Percentiles rank a stretch among this genome's conserved stretches.
Conservation (phyloP, 805 yeast genomes). For the Nakazawaea anatomiae region DNA sequence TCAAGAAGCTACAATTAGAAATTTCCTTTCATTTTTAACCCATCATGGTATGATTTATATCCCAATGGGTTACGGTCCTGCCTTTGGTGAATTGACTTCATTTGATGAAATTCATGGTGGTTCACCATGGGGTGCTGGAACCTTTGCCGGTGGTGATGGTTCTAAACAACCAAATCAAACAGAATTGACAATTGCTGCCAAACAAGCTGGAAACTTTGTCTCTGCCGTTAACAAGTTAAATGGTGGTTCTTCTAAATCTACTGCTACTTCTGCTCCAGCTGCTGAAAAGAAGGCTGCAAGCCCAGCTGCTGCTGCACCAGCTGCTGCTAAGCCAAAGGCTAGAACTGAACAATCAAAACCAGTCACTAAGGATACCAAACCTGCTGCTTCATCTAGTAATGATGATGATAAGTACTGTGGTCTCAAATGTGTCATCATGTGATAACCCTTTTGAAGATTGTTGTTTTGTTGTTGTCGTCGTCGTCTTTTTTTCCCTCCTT, state of each 20-base stretch:
- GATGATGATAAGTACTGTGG: constrained; percentile 2
- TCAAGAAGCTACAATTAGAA: constrained; percentile 65
- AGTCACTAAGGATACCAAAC: background rate
- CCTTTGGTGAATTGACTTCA: constrained; percentile 49
- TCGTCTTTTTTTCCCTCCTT: background rate
- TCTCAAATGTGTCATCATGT: constrained; percentile 4
- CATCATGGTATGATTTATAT: constrained; percentile 78
- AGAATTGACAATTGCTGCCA: constrained; percentile 57
- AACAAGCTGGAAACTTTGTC: constrained; percentile 66
- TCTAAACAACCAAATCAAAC: constrained; percentile 58
- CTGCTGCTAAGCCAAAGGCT: background rate
- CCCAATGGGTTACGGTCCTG: constrained; percentile 66
- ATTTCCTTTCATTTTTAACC: constrained; percentile 49
- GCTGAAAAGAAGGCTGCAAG: background rate
- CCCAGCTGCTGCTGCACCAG: constrained; percentile 1
- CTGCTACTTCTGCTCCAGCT: background rate
- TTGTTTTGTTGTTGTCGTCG: background rate
- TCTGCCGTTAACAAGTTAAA: constrained; percentile 31
- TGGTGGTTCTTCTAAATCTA: background rate
- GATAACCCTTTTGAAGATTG: background rate
- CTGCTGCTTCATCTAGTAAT: background rate
- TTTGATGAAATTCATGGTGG: constrained; percentile 73
- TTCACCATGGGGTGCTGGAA: constrained; percentile 86
- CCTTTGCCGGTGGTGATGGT: constrained; percentile 72
- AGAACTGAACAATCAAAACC: constrained; percentile 4